These are phyloP conservation scores for Fragaria nilgerrensis DNA, from an alignment of 306 rosid genomes.

Conservation along the genomic window DNA sequence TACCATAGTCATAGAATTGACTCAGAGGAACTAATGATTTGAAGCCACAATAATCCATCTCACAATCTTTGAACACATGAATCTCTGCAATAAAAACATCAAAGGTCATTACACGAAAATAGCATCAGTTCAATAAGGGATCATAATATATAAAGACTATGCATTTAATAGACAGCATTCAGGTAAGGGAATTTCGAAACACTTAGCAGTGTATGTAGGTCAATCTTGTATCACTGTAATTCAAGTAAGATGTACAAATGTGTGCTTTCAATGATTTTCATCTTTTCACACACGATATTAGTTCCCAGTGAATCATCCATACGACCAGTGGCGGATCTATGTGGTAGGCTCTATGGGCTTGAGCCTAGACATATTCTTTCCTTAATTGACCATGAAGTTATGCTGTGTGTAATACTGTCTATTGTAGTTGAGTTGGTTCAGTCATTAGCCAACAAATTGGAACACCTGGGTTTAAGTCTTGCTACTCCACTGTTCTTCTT, in stretches of 20 bases:
- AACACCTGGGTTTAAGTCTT: too few species aligned
- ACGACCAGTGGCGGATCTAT: too few species aligned
- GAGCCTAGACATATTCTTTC: too few species aligned
- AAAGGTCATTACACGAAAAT: not conserved
- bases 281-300: not conserved
- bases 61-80: not conserved
- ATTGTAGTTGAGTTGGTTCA: too few species aligned
- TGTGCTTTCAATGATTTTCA: not conserved
- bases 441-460: too few species aligned
- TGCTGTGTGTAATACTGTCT: too few species aligned
- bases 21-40: not conserved
- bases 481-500: too few species aligned
- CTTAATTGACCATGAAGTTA: too few species aligned
- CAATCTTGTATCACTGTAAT: not conserved
- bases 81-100: not conserved
- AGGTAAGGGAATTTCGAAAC: not conserved
- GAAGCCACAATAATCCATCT: slow-evolving; percentile 5
- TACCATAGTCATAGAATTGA: not conserved
- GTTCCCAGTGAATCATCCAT: not conserved
- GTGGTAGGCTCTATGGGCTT: too few species aligned
- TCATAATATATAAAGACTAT: not conserved
- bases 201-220: not conserved
- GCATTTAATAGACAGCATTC: too few species aligned
- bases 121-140: not conserved
- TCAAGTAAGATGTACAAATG: not conserved